phyloP scores from a whole-genome alignment of 306 rosid species.

The Malus asiatica region DNA sequence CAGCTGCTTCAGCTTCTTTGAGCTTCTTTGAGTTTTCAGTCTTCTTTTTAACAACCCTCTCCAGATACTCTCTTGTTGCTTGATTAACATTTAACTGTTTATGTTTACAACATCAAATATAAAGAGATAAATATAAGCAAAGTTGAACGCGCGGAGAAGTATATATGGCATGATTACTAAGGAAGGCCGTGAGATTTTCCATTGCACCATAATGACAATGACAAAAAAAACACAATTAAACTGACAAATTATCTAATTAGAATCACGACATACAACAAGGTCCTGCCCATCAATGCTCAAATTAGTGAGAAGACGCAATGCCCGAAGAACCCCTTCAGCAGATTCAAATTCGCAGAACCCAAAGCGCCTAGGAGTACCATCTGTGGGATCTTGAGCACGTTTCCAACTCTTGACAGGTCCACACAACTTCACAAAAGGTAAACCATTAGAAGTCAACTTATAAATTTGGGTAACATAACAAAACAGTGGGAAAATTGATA shows the following conservation, averaged over 20 bases:
- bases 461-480: not conserved
- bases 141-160: not conserved
- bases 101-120: constrained; percentile 13
- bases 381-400: constrained; percentile 77
- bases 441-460: constrained; percentile 4
- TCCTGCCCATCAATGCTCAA: constrained; percentile 92
- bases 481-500: not conserved
- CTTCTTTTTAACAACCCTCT: constrained; percentile 63
- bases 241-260: not conserved
- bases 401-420: constrained; percentile 98
- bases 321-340: constrained; percentile 97
- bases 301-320: constrained; percentile 77
- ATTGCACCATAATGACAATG: not conserved
- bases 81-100: constrained; percentile 67
- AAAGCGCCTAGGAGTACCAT: constrained; percentile 83
- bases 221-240: not conserved
- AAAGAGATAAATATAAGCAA: not conserved
- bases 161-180: not conserved
- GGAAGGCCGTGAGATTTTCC: not conserved
- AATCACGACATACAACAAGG: constrained; percentile 55
- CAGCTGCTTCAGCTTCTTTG: constrained; percentile 46
- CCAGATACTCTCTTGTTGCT: constrained; percentile 60
- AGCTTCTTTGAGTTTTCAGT: constrained; percentile 51
- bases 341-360: constrained; percentile 96
- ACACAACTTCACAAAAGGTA: constrained; percentile 51